Base-by-base conservation (phyloP, 2,329 filamentous ascomycete genomes). In the Aphanocladium album region DNA sequence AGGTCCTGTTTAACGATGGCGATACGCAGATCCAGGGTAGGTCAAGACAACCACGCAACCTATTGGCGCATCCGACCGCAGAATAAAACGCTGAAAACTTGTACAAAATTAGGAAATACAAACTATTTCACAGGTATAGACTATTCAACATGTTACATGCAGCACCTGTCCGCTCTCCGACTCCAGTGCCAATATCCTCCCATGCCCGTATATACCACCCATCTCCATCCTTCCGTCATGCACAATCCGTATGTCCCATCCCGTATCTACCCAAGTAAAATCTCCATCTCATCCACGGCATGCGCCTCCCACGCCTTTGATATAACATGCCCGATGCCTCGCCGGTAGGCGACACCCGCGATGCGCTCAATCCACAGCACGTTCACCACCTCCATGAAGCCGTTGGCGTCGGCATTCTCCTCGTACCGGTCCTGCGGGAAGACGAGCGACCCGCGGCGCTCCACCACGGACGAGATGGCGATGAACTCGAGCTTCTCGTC, bases 311-410 rank as follows among this genome's bases (percentile, higher is more conserved):
- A 79, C 1, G 70, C 73, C 62, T 71, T 71, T 60, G 72, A 68
- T 51, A 79, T 57, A 5, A 79, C 71, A 64, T 79, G 77, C 0
- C 77, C 77, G 30, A 79, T 68, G 3, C 77, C 77, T 30, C 77
- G 66, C 19, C 77, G 67, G 61, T 75, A 78, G 7, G 72, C 72
- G 59, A 79, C 69, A 17, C 72, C 76, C 11, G 76, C 75, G 21
- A 79, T 77, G 25, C 76, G 68, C 69, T 79, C 77, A 19, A 79
- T 72, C 77, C 77, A 79, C 35, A 79, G 64, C 43, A 79, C 77
- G 30, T 79, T 79, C 19, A 79, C 74, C 66, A 79, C 75, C 60
- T 80, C 76, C 30, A 81, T 68, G 35, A 72, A 69, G 35, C 76
- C 76, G 57, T 80, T 76, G 1, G 68, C 67, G 60, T 77, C 75